Base-by-base conservation (phyloP, 1,284 basidiomycete species). In the Leccinum subspadiceum region DNA sequence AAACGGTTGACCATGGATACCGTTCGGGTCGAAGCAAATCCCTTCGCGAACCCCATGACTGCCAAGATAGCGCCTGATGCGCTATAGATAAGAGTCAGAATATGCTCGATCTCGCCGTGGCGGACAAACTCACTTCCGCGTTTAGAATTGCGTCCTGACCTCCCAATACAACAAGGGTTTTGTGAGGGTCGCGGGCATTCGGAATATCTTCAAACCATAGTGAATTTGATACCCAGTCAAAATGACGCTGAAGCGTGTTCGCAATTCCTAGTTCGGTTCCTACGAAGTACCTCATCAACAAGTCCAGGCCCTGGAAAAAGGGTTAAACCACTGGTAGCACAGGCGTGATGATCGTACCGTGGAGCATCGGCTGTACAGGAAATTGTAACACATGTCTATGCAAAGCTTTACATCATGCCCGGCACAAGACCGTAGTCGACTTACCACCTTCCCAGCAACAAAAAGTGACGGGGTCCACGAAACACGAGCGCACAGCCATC, bases 161-260 rank as follows among this genome's bases (percentile, higher is more conserved):
- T 22, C 92, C 92, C 13, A 96, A 77, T 65, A 95, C 81, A 71
- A 92, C 89, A 57, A 88, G 66, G 13, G 84, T 79, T 75, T 84
- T 80, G 58, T 76, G 66, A 2, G 82, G 81, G 70, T 91, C 83
- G 44, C 80, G 75, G 12, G 87, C 86, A 67, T 90, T 81, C 0
- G 93, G 93, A 49, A 96, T 94, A 66, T 96, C 91, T 73, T 94
- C 91, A 62, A 86, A 90, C 84, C 90, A 96, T 12, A 96, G 79
- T 5, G 91, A 88, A 71, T 96, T 96, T n/a, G 89, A 85, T 33
- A 85, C 81, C 93, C 92, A 95, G 68, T 90, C 87, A 70, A 93
- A 94, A 70, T 92, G 84, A 15, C 93, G 82, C 68, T 90, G 89
- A 53, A 96, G 81, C 62, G 92, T 84, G 73, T 94, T 90, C 12